Evolutionary conservation across 352 stramenopile species (phyloP).

Genomic region (Phytophthora constricta): DNA sequence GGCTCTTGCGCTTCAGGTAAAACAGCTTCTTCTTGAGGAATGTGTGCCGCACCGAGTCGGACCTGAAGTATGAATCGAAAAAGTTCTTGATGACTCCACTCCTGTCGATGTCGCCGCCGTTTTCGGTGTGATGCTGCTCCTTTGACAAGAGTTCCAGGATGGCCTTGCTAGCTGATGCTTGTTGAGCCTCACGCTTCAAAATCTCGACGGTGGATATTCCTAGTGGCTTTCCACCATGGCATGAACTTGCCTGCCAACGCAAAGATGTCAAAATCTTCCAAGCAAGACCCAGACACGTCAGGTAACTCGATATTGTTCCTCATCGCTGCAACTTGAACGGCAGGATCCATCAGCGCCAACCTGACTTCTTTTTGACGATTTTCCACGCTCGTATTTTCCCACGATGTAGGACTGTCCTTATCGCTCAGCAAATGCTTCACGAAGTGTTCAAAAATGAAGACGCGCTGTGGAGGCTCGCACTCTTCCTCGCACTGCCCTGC

Average conservation of each 20-base stretch:
- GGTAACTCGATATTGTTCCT: constrained; percentile 62
- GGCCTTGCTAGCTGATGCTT: constrained; percentile 44
- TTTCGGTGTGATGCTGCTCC: constrained; percentile 28
- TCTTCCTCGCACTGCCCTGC: constrained; percentile 29
- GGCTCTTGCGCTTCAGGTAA: constrained; percentile 46
- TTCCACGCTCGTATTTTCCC: constrained; percentile 44
- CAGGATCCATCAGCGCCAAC: constrained; percentile 60
- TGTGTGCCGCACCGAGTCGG: constrained; percentile 37
- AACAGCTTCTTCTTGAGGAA: constrained; percentile 66
- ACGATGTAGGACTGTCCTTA: constrained; percentile 44
- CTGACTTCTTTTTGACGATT: constrained; percentile 58
- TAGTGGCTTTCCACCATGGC: constrained; percentile 56
- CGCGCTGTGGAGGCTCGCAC: constrained; percentile 10
- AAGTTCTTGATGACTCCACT: constrained; percentile 38
- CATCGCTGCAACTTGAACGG: constrained; percentile 67
- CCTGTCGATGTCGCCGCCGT: constrained; percentile 5
- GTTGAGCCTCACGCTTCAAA: constrained; percentile 55
- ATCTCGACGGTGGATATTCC: constrained; percentile 58
- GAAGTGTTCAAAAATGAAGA: constrained; percentile 69
- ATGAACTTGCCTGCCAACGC: constrained; percentile 57
- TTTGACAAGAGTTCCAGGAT: constrained; percentile 46
- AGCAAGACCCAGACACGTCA: constrained; percentile 41
- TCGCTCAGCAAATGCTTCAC: constrained; percentile 31
- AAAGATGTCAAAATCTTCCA: constrained; percentile 58
- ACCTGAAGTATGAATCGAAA: constrained; percentile 56